Evolutionary conservation across 176 grass and related monocot genomes (phyloP), one percentile per base, ranked within the genome.

Genomic region (Musa itinerans): DNA sequence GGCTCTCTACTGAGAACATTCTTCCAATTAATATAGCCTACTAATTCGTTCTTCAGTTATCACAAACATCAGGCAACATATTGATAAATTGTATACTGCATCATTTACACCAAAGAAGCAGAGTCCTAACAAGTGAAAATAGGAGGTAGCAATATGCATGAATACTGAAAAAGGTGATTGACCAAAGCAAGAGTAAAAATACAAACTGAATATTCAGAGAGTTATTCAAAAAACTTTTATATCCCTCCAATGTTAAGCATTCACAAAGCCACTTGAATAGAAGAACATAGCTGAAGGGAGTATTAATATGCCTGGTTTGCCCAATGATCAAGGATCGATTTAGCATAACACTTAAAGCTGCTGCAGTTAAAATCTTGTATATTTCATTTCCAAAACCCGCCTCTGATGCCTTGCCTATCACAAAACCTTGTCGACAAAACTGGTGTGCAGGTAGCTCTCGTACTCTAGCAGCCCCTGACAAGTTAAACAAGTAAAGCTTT

Each of bases 361-460:
- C 88, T 63, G 87, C 86, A 49, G 90, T 90, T 74, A 93, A 83
- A 71, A 97, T 97, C 76, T 91, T 97, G 86, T 97, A 97, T 88
- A 93, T 97, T 77, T 97, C 94, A 81, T 97, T 97, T 25, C 90
- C 94, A 82, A 97, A 93, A 34, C 93, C 94, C 34, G 94, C 94
- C 80, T 97, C 88, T 74, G 90, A 91, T n/a, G 94, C 79, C 86
- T 97, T 97, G 54, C 90, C 94, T 78, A 93, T 66, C 74, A 97
- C 85, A 93, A 97, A 97, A 11, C 94, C 90, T 78, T 92, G 86
- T 76, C 67, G 79, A 81, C 94, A 97, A 85, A 97, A 97, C 62
- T 97, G 83, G 72, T 81, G 43, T 54, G 90, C 52, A 67, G 94
- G 88, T 75, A 89, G 83, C 34, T 57, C 84, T 67, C 94, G 85